phyloP scores from a whole-genome alignment of 208 protist species.

The Leishmania tropica region DNA sequence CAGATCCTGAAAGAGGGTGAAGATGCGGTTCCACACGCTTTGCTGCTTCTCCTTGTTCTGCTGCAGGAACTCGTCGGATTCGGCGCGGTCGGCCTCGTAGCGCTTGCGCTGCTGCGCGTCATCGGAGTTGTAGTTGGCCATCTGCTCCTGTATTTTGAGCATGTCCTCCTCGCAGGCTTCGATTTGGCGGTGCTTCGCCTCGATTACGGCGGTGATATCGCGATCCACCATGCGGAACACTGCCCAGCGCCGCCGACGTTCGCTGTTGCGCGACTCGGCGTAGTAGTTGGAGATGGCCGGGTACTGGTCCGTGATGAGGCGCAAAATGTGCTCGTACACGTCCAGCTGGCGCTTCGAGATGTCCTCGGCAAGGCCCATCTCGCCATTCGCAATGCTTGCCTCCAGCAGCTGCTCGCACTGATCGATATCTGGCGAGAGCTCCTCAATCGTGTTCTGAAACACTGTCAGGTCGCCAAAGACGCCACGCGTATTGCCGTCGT shows the following conservation, averaged over 20 bases:
- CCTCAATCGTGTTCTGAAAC: slow-evolving; percentile 86
- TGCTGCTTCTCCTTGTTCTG: slow-evolving; percentile 93
- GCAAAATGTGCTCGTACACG: slow-evolving; percentile 86
- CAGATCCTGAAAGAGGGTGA: slow-evolving; percentile 76
- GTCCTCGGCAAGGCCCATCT: slow-evolving; percentile 90
- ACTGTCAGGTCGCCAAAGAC: slow-evolving; percentile 78
- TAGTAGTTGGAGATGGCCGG: slow-evolving; percentile 85
- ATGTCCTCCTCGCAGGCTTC: slow-evolving; percentile 91
- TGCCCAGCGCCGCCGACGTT: slow-evolving; percentile 86
- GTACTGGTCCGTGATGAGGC: slow-evolving; percentile 89
- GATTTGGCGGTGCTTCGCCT: slow-evolving; percentile 82
- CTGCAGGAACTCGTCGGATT: slow-evolving; percentile 78
- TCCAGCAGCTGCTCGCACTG: slow-evolving; percentile 91
- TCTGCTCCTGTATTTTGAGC: slow-evolving; percentile 81
- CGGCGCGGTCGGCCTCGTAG: slow-evolving; percentile 74
- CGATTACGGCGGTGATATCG: slow-evolving; percentile 89
- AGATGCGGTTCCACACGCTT: slow-evolving; percentile 88
- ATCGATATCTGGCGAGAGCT: slow-evolving; percentile 84
- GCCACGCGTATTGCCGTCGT: slow-evolving; percentile 79
- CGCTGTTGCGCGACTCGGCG: slow-evolving; percentile 68
- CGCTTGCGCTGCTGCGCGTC: slow-evolving; percentile 81
- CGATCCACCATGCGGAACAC: slow-evolving; percentile 92
- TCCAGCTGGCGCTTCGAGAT: slow-evolving; percentile 86
- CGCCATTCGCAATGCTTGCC: slow-evolving; percentile 84
- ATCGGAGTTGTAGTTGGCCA: slow-evolving; percentile 86